A percentile compares a stretch with the other conserved stretches of the same genome.
Evolutionary conservation across 345 rosid species (phyloP).

Genomic region (Acer campestre): DNA sequence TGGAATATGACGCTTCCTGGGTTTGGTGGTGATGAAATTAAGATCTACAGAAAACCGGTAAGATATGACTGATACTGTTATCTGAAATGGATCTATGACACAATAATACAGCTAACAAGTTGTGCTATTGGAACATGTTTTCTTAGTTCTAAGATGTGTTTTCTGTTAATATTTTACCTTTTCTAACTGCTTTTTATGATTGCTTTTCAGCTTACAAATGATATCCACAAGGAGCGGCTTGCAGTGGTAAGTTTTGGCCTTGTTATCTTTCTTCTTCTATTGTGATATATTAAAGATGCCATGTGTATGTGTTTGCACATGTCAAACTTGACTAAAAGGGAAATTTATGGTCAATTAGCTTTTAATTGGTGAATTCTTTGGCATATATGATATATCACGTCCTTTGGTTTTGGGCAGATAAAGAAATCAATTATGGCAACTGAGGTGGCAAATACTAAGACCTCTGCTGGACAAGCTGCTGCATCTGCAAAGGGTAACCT

Average conservation of each 20-base stretch:
- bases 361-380: neutral
- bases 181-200: neutral
- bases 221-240: constrained; percentile 88
- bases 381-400: neutral
- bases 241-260: constrained; percentile 59
- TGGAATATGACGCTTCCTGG: constrained; percentile 96
- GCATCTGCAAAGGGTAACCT: constrained; percentile 60
- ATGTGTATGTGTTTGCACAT: neutral
- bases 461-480: constrained; percentile 47
- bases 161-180: neutral
- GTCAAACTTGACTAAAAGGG: constrained; percentile 4
- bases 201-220: constrained; percentile 63
- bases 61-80: constrained; percentile 20
- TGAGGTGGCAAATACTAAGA: constrained; percentile 59
- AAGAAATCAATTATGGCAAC: constrained; percentile 61
- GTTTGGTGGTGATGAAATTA: constrained; percentile 84
- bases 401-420: constrained; percentile 47
- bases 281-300: neutral
- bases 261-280: constrained; percentile 8
- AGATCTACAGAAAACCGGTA: constrained; percentile 82
- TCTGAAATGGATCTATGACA: neutral
- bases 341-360: neutral
- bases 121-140: neutral
- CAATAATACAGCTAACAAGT: neutral
- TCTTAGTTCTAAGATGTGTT: neutral